Conservation (phyloP, 345 rosid genomes). For the Rhizophora apiculata region DNA sequence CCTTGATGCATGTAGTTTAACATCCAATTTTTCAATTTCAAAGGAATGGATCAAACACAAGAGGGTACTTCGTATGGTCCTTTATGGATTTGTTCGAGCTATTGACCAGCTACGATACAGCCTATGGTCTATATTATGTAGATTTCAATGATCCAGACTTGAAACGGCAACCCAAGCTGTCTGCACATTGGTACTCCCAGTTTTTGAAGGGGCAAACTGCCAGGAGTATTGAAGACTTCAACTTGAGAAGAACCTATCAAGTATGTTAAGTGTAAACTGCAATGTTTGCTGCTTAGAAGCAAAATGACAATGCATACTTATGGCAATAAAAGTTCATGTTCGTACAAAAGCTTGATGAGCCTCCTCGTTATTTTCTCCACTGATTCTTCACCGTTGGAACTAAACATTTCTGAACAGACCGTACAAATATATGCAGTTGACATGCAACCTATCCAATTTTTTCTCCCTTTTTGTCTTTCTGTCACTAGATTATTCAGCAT, state of each 20-base stretch:
- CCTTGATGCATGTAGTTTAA: background rate
- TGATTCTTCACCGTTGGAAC: background rate
- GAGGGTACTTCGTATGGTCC: constrained; percentile 55
- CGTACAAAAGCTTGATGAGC: background rate
- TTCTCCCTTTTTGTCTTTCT: too few relatives aligned
- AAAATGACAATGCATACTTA: background rate
- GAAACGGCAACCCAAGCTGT: constrained; percentile 43
- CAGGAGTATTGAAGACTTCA: constrained; percentile 2
- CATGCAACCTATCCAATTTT: too few relatives aligned
- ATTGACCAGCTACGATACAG: constrained; percentile 31
- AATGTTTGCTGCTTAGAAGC: background rate
- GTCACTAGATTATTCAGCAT: too few relatives aligned
- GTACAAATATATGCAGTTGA: too few relatives aligned
- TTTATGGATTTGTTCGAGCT: constrained; percentile 41
- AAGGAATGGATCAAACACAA: constrained; percentile 47
- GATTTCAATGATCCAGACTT: constrained; percentile 42
- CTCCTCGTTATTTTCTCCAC: background rate
- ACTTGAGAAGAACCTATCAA: constrained; percentile 2
- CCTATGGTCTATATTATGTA: constrained; percentile 44
- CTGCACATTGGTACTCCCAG: constrained; percentile 49
- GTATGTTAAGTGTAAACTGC: background rate
- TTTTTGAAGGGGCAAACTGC: constrained; percentile 36
- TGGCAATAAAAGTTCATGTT: too few relatives aligned
- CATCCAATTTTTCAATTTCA: background rate
- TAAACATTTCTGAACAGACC: background rate